A percentile compares a stretch with the other conserved stretches of the same genome.
These are phyloP conservation scores for Nakataea oryzae DNA, from an alignment of 2,329 filamentous ascomycete species.

Conservation along the genomic window DNA sequence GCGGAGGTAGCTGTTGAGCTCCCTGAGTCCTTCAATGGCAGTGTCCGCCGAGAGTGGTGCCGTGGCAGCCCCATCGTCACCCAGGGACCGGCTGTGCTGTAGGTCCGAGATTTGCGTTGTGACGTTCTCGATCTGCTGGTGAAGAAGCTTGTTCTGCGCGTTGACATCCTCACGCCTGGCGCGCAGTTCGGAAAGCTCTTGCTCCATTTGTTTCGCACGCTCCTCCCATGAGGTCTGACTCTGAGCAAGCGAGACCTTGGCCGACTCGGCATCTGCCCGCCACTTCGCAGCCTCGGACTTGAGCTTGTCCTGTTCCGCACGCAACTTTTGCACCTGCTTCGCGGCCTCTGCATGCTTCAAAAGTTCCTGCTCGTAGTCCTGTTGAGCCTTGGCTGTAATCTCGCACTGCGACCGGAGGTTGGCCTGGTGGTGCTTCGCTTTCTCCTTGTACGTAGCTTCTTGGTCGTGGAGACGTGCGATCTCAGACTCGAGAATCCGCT, in stretches of 20 bases:
- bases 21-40: conserved; percentile 67
- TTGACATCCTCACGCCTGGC: conserved; percentile 73
- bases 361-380: conserved; percentile 90
- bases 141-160: conserved; percentile 82
- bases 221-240: conserved; percentile 85
- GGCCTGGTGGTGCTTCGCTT: conserved; percentile 77
- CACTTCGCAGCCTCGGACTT: conserved; percentile 68
- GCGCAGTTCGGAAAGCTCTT: conserved; percentile 71
- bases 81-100: conserved; percentile 60
- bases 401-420: conserved; percentile 89
- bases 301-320: conserved; percentile 70
- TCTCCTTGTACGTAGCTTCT: conserved; percentile 66
- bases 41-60: conserved; percentile 41
- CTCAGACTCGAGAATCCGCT: conserved; percentile 66
- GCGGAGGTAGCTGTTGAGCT: conserved; percentile 83
- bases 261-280: conserved; percentile 75
- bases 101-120: conserved; percentile 68
- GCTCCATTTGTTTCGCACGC: conserved; percentile 68
- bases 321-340: conserved; percentile 67
- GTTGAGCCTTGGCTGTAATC: conserved; percentile 85
- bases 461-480: conserved; percentile 75
- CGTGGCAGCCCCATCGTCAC: conserved; percentile 38
- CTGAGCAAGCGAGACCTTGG: conserved; percentile 66
- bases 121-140: conserved; percentile 79
- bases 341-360: conserved; percentile 95